Conservation (phyloP, 805 yeast species). For the Schwanniomyces pseudopolymorphus region DNA sequence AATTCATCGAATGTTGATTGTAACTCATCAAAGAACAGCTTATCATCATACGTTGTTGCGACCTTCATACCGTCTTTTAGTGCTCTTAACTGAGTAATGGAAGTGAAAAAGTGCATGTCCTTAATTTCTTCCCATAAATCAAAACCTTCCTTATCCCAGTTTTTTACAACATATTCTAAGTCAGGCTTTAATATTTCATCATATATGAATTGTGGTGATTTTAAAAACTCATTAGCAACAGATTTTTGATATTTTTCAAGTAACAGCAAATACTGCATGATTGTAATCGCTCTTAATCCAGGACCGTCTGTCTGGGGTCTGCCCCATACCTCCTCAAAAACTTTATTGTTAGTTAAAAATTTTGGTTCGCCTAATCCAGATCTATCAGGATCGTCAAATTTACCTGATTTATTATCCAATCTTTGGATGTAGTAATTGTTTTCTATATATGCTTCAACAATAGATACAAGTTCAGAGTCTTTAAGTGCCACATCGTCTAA, state of each 20-base stretch:
- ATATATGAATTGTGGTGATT: slow-evolving; percentile 41
- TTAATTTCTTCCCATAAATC: slow-evolving; percentile 92
- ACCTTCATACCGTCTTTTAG: slow-evolving; percentile 53
- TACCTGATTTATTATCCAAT: slow-evolving; percentile 67
- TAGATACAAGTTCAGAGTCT: slow-evolving; percentile 6
- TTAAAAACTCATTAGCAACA: slow-evolving; percentile 24
- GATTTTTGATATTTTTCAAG: slow-evolving; percentile 29
- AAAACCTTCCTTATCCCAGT: slow-evolving; percentile 70
- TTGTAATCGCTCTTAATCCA: slow-evolving; percentile 70
- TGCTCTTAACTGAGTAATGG: slow-evolving; percentile 71
- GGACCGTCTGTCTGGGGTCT: slow-evolving; percentile 97
- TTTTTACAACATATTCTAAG: slow-evolving; percentile 55
- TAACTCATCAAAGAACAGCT: slow-evolving; percentile 27
- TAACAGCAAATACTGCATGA: slow-evolving; percentile 52
- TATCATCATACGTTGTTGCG: slow-evolving; percentile 24
- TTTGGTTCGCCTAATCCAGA: slow-evolving; percentile 89
- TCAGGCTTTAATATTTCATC: slow-evolving; percentile 63
- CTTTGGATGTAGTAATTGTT: slow-evolving; percentile 64
- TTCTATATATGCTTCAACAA: slow-evolving; percentile 61
- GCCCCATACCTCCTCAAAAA: slow-evolving; percentile 78
- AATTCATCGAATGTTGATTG: slow-evolving; percentile 30
- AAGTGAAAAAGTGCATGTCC: slow-evolving; percentile 77
- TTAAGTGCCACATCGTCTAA: slow-evolving; percentile 40
- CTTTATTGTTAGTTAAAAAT: slow-evolving; percentile 62
- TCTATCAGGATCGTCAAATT: slow-evolving; percentile 38